These are phyloP conservation scores for Brassica cretica DNA, from an alignment of 345 rosid genomes.

Conservation along the genomic window DNA sequence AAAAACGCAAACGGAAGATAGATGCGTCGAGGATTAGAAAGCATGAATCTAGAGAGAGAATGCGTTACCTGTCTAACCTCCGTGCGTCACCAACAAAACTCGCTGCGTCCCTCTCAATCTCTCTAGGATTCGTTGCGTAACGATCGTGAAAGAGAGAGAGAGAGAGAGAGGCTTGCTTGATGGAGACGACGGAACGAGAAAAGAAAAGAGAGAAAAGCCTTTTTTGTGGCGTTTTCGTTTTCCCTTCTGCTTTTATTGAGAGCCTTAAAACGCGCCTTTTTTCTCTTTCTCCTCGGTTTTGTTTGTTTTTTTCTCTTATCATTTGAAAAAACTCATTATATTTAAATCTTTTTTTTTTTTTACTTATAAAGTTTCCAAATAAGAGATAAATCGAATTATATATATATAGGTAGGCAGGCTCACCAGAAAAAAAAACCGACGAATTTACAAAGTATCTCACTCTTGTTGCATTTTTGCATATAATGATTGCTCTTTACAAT, in stretches of 20 bases:
- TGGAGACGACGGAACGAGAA: slow-evolving; percentile 29
- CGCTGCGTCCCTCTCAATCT: slow-evolving; percentile 34
- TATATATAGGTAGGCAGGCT: neutral
- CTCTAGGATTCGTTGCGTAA: slow-evolving; percentile 22
- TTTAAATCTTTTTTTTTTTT: neutral
- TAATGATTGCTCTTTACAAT: neutral
- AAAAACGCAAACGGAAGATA: neutral
- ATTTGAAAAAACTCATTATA: neutral
- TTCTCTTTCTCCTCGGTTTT: slow-evolving; percentile 3
- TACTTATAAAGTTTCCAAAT: neutral
- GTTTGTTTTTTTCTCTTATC: neutral
- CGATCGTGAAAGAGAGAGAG: slow-evolving; percentile 31
- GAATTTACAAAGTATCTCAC: neutral
- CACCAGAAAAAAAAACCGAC: neutral
- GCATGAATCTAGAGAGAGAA: slow-evolving; percentile 3
- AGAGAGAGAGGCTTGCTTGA: slow-evolving; percentile 32
- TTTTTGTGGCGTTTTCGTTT: neutral
- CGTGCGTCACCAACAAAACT: slow-evolving; percentile 5
- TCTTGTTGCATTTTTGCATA: neutral
- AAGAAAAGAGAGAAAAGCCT: slow-evolving; percentile 6
- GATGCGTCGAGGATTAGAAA: neutral
- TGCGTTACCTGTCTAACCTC: slow-evolving; percentile 20
- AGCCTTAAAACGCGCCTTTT: neutral
- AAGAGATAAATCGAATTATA: neutral
- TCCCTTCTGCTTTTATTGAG: slow-evolving; percentile 9